Percentiles rank a stretch among this genome's conserved stretches.
Evolutionary conservation across 805 yeast species (phyloP).

Genomic region (Metschnikowia shivogae): DNA sequence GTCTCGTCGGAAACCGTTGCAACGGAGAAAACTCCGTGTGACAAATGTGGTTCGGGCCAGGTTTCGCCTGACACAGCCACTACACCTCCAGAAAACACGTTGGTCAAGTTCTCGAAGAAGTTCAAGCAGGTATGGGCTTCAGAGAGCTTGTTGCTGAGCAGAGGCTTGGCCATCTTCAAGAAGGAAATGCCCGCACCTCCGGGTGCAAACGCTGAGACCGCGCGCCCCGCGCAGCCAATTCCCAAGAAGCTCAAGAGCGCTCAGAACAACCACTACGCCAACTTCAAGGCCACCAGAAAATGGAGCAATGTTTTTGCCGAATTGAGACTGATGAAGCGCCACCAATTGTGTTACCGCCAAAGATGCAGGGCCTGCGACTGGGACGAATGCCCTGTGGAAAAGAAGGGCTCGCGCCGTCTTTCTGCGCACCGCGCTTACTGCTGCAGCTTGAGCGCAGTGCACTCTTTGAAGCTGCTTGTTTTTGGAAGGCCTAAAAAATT

Average conservation of each 20-base stretch:
- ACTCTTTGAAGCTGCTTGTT: neutral
- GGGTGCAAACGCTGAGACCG: neutral
- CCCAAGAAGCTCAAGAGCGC: constrained; percentile 1
- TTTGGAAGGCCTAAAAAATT: neutral
- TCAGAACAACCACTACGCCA: neutral
- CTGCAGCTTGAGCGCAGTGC: constrained; percentile 2
- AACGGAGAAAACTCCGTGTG: no score
- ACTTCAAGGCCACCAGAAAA: constrained; percentile 1
- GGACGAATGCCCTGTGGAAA: constrained; percentile 5
- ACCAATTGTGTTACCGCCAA: constrained; percentile 2
- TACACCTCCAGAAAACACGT: neutral
- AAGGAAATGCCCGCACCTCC: neutral
- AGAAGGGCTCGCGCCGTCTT: neutral
- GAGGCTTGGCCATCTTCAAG: neutral
- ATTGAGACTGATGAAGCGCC: neutral
- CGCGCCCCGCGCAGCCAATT: neutral
- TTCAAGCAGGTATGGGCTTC: neutral
- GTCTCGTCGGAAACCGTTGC: neutral
- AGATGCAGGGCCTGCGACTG: neutral
- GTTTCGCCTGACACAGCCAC: neutral
- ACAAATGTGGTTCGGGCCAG: no score
- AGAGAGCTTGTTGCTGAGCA: constrained; percentile 1
- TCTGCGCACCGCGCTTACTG: constrained; percentile 6
- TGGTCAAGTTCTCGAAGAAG: neutral
- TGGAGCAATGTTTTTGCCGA: neutral